Base-by-base conservation (phyloP, 1,139 yeast genomes). In the Taiozyma sp. region DNA sequence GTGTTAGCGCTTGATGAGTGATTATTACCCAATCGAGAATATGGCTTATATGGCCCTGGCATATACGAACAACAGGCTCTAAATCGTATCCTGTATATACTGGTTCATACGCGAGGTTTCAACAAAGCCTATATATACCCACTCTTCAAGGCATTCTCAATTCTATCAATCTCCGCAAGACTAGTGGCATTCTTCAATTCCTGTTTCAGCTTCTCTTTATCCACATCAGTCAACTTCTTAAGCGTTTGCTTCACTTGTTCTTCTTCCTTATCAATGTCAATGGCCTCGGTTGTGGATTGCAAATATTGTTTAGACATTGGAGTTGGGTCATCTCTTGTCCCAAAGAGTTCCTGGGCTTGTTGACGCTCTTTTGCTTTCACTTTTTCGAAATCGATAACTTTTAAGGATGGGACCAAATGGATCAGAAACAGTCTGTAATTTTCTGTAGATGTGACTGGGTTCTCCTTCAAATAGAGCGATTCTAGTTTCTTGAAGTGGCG, bases 101-200 rank as follows among this genome's bases (percentile, higher is more conserved):
- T 4, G 13, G 13, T n/a, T 13, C 34, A 30, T 30, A 13, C 34
- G 13, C 4, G 2, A 30, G 34, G n/a, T 4, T 30, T 6, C 27
- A 24, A 7, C 8, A 13, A 13, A 6, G n/a, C 34, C n/a, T 30
- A 32, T 32, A 32, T 32, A 51, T 65, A 66, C 2, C 79, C 80
- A 44, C 66, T 70, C 49, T 71, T 67, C 50, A 80, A 65, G 2
- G 77, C 72, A 36, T 71, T 70, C 65, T 89, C 96, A 30, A 91
- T 79, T 48, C 81, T 70, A 56, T 85, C 89, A 14, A 91, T 85
- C 58, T 91, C 97, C 14, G 78, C 87, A 54, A 91, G 66, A 49
- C 84, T 82, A 5, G 81, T 75, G 1, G 97, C 96, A 38, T 69
- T 70, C 50, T 76, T 76, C 51, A 91, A 70, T 53, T 81, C 77